phyloP scores from a whole-genome alignment of 345 rosid species.

The Eucalyptus cladocalyx region DNA sequence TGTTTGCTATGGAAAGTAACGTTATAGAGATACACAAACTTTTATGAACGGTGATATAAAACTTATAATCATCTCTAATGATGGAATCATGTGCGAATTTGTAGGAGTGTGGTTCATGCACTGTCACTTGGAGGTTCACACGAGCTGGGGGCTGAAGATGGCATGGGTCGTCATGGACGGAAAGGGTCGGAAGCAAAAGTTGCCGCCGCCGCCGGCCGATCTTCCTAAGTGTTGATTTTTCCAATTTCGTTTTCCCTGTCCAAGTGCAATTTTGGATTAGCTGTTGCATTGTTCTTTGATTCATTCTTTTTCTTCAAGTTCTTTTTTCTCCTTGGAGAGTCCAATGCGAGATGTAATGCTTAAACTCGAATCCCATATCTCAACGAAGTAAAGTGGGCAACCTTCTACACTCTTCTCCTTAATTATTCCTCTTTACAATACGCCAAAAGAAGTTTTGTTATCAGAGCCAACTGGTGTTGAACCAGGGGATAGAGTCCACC shows the following conservation, averaged over 20 bases:
- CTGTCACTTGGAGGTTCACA: slow-evolving; percentile 42
- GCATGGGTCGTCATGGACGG: slow-evolving; percentile 46
- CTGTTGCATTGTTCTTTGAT: not conserved
- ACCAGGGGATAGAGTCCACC: not conserved
- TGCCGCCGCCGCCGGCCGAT: slow-evolving; percentile 43
- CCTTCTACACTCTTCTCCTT: not conserved
- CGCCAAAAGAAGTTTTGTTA: not conserved
- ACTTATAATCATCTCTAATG: not conserved
- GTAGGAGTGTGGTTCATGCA: slow-evolving; percentile 46
- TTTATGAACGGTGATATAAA: not conserved
- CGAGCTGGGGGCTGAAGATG: slow-evolving; percentile 58
- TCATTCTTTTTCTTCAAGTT: not conserved
- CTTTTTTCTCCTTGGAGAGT: not conserved
- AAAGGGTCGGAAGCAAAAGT: slow-evolving; percentile 18
- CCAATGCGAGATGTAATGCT: not conserved
- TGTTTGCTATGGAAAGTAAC: not conserved
- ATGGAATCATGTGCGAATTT: not conserved
- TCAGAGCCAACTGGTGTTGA: not conserved
- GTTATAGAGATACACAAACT: not conserved
- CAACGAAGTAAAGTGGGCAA: not conserved
- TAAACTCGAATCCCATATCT: not conserved
- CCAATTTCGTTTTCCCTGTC: not conserved
- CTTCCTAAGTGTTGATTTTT: slow-evolving; percentile 29
- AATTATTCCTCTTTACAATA: not conserved
- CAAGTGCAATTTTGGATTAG: not conserved